Conservation (phyloP, 805 yeast species). For the Hanseniaspora singularis region DNA sequence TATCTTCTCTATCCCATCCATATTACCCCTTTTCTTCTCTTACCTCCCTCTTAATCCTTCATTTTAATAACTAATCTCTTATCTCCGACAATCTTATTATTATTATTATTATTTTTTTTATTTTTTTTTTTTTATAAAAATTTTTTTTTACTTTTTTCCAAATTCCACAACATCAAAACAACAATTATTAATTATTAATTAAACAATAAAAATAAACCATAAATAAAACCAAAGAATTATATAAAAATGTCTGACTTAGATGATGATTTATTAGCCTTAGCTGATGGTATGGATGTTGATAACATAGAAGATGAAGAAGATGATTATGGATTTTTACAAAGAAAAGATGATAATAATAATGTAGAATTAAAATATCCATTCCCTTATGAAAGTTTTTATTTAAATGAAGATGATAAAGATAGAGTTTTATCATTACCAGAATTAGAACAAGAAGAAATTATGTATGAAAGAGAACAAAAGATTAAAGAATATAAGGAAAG, state of each 20-base stretch:
- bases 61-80: too few species aligned
- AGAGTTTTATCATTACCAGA: slow-evolving; percentile 65
- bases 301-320: slow-evolving; percentile 34
- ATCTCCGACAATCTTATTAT: too few species aligned
- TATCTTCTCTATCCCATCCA: too few species aligned
- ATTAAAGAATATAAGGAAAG: slow-evolving; percentile 81
- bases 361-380: slow-evolving; percentile 45
- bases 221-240: background rate
- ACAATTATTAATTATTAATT: too few species aligned
- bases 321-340: slow-evolving; percentile 27
- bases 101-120: too few species aligned
- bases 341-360: slow-evolving; percentile 23
- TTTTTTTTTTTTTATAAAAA: too few species aligned
- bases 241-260: slow-evolving; percentile 67
- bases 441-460: slow-evolving; percentile 77
- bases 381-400: slow-evolving; percentile 86
- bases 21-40: too few species aligned
- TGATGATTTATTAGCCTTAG: slow-evolving; percentile 91
- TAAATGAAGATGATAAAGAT: slow-evolving; percentile 65
- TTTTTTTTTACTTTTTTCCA: too few species aligned
- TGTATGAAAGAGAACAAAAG: slow-evolving; percentile 86
- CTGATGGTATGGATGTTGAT: slow-evolving; percentile 56
- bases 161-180: too few species aligned
- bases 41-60: too few species aligned
- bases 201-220: background rate